A percentile compares a stretch with the other conserved stretches of the same genome.
Evolutionary conservation across 106 monocot genomes (phyloP).

Genomic region (Dendrobium huoshanense): DNA sequence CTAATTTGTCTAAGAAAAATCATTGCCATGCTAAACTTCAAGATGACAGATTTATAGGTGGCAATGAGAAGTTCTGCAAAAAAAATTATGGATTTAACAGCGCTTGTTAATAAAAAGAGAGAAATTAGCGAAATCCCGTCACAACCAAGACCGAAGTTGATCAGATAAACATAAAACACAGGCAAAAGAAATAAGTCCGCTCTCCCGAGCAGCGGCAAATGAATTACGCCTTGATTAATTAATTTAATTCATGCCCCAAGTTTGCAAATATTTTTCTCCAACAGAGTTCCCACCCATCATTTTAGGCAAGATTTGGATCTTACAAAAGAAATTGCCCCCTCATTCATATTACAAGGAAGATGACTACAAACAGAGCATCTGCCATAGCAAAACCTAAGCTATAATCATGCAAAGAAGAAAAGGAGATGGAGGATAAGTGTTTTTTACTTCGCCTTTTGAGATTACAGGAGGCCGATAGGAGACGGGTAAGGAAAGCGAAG

Average conservation of each 20-base stretch:
- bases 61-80: not conserved
- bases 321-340: not conserved
- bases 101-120: not conserved
- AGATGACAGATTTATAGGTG: not conserved
- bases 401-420: too few species aligned
- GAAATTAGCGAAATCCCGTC: not conserved
- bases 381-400: not conserved
- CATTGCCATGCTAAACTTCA: not conserved
- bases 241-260: not conserved
- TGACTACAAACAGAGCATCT: not conserved
- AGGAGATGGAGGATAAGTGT: too few species aligned
- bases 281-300: too few species aligned
- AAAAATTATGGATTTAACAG: not conserved
- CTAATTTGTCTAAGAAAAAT: not conserved
- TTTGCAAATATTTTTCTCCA: too few species aligned
- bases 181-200: not conserved
- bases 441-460: too few species aligned
- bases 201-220: not conserved
- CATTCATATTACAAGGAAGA: not conserved
- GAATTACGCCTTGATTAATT: not conserved
- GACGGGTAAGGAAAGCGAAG: too few species aligned
- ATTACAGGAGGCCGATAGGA: too few species aligned
- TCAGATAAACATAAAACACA: not conserved
- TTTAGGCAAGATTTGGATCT: too few species aligned
- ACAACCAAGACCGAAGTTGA: not conserved